Evolutionary conservation across 805 yeast species (phyloP), one percentile per base, ranked within the genome.

Genomic region (Candida jianshihensis): DNA sequence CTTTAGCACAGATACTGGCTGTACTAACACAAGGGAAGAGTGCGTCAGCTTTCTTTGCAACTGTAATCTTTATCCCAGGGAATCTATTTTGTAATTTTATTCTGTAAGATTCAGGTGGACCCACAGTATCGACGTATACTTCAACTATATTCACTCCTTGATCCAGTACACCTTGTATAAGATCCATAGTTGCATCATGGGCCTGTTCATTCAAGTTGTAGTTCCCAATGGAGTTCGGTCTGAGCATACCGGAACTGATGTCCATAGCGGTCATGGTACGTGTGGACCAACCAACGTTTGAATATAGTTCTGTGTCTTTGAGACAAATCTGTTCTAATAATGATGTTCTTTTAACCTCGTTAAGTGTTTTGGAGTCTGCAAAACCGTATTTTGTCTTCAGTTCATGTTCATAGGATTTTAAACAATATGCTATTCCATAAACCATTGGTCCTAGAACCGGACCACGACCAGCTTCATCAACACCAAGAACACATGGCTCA

Each of bases 381-480:
- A 92, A 92, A 13, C 88, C 96, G 46, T 75, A 81, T 22, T 70
- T 61, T 19, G 72, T 70, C 34, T 81, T 67, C 15, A 68, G 54
- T 1, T 60, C 52, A 21, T 66, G 56, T 41, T 61, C 63, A 38
- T 74, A 83, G 0, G 63, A 57, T 33, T 70, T 67, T 11, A 78
- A 59, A 43, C 95, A 80, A 54, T 87, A 92, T 4, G 92, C 78
- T 6, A 87, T 66, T 4, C 95, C 95, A 53, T 92, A 92, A 2
- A 92, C 98, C 98, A 92, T 92, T 0, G 97, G 95, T 0, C 98
- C 98, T 28, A 94, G 51, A 0, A 94, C 97, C 0, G 99, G 99
- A 0, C 99, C 99, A 46, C 99, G 70, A 1, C 99, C 99, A 0
- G 99, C 99, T 56, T 92, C 99, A 58, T 92, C 99, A 1, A 92